Evolutionary conservation across 2,329 filamentous ascomycete species (phyloP).

Genomic region (Tolypocladium paradoxum): DNA sequence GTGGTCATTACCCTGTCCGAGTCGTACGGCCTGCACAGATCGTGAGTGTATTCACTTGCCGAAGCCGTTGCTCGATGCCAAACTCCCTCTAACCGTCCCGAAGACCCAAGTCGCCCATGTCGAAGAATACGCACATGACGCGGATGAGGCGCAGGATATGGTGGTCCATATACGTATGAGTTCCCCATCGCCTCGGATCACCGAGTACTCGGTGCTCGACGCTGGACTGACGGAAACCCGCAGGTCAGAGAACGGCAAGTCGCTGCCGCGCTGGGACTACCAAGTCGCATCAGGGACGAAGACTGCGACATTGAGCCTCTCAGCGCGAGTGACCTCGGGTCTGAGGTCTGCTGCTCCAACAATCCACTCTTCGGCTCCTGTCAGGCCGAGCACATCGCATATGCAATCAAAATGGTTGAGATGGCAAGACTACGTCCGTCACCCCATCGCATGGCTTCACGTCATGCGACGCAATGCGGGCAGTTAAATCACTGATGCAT

Average conservation of each 20-base stretch:
- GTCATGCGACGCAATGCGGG: background rate
- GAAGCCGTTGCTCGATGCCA: background rate
- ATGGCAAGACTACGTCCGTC: constrained; percentile 20
- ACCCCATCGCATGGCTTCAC: too few species aligned
- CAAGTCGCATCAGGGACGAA: constrained; percentile 25
- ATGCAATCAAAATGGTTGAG: constrained; percentile 27
- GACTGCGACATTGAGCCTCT: constrained; percentile 27
- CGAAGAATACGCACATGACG: constrained; percentile 14
- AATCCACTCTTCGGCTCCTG: constrained; percentile 17
- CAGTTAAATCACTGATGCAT: background rate
- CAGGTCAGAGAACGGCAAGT: constrained; percentile 26
- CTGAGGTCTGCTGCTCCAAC: constrained; percentile 12
- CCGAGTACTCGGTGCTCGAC: background rate
- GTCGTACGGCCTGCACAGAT: constrained; percentile 33
- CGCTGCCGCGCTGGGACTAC: constrained; percentile 23
- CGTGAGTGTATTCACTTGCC: constrained; percentile 18
- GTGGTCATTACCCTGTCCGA: constrained; percentile 40
- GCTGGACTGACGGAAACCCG: background rate
- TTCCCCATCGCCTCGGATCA: background rate
- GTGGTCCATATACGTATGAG: constrained; percentile 41
- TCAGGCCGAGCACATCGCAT: constrained; percentile 21
- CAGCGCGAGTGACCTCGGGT: constrained; percentile 18
- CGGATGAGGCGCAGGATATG: constrained; percentile 35
- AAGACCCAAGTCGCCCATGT: constrained; percentile 15
- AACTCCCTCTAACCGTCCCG: background rate